These are phyloP conservation scores for Rhypophila decipiens DNA, from an alignment of 495 filamentous ascomycete genomes.

Conservation along the genomic window DNA sequence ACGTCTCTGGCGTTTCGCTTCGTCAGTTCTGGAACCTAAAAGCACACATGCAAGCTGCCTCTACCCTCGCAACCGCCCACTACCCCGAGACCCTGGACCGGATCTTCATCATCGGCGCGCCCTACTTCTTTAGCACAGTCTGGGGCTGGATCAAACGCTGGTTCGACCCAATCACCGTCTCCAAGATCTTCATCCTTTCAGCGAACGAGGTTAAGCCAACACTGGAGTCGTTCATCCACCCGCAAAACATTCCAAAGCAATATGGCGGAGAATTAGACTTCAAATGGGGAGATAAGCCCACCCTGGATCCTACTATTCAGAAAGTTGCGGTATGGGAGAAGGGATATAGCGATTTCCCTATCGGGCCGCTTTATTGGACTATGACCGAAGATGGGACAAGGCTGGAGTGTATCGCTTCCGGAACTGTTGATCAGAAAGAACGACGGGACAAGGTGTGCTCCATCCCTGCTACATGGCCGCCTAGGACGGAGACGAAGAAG, in stretches of 20 bases:
- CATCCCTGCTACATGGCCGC: slow-evolving; percentile 28
- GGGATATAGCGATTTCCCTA: slow-evolving; percentile 38
- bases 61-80: slow-evolving; percentile 77
- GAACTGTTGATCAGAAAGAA: slow-evolving; percentile 27
- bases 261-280: slow-evolving; percentile 83
- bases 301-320: slow-evolving; percentile 55
- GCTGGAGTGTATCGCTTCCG: slow-evolving; percentile 41
- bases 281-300: slow-evolving; percentile 65
- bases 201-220: slow-evolving; percentile 63
- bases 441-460: slow-evolving; percentile 37
- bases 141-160: slow-evolving; percentile 95
- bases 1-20: slow-evolving; percentile 74
- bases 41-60: slow-evolving; percentile 84
- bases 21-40: slow-evolving; percentile 93
- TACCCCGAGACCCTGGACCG: slow-evolving; percentile 88
- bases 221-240: slow-evolving; percentile 73
- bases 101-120: slow-evolving; percentile 86
- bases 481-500: slow-evolving; percentile 7
- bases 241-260: slow-evolving; percentile 68
- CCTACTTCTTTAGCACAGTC: slow-evolving; percentile 85
- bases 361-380: slow-evolving; percentile 45
- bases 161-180: slow-evolving; percentile 90
- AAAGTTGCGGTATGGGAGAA: slow-evolving; percentile 45
- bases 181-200: slow-evolving; percentile 84
- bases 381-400: slow-evolving; percentile 31